Percentiles rank a stretch among this genome's conserved stretches.
These are phyloP conservation scores for Gossypium davidsonii DNA, from an alignment of 441 rosid genomes.

Conservation along the genomic window DNA sequence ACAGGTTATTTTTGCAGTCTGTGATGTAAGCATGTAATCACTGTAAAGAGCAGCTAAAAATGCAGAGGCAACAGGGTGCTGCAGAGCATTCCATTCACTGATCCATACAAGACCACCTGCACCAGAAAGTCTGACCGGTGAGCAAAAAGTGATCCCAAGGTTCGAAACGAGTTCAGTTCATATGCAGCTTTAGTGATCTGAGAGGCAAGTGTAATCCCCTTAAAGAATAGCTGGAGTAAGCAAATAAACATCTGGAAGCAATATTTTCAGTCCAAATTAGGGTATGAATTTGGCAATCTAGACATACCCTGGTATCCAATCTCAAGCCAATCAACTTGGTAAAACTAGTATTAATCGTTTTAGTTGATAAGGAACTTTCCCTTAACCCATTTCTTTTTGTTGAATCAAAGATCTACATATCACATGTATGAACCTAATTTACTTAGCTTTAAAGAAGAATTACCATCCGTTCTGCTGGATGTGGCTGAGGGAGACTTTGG, in stretches of 20 bases:
- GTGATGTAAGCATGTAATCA: slow-evolving; percentile 88
- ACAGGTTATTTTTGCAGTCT: slow-evolving; percentile 57
- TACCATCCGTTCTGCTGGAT: slow-evolving; percentile 71
- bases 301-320: not conserved
- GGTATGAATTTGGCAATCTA: not conserved
- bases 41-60: slow-evolving; percentile 82
- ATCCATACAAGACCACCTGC: slow-evolving; percentile 93
- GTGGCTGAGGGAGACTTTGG: slow-evolving; percentile 92
- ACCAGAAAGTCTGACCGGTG: slow-evolving; percentile 10
- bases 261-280: not conserved
- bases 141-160: not conserved
- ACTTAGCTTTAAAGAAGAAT: not conserved
- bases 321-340: not conserved
- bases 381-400: not conserved
- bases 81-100: slow-evolving; percentile 77
- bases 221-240: not conserved
- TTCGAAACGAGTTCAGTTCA: not conserved
- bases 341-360: not conserved
- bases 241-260: not conserved
- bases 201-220: not conserved
- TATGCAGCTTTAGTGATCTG: not conserved
- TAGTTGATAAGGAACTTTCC: not conserved
- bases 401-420: not conserved
- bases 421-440: not conserved
- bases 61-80: slow-evolving; percentile 91